Conservation (phyloP, 1,284 basidiomycete genomes). For the Rhodotorula sp. region DNA sequence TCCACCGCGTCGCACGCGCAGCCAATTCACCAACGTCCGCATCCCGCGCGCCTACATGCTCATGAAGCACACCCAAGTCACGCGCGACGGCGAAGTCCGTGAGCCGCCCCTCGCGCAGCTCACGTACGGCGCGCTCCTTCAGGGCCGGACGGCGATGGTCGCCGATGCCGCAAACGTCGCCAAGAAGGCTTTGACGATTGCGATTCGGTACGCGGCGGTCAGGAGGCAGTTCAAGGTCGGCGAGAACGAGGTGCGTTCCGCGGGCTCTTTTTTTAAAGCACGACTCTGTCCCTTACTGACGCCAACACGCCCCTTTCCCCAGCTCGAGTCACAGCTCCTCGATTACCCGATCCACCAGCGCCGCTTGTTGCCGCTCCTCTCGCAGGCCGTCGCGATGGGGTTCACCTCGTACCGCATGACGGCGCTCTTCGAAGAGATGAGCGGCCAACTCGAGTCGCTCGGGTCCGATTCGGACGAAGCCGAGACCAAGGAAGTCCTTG, state of each 20-base stretch:
- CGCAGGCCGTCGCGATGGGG: conserved; percentile 59
- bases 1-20: conserved; percentile 9
- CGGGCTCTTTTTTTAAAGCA: too few species aligned
- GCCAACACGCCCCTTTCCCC: too few species aligned
- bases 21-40: conserved; percentile 58
- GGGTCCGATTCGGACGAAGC: conserved; percentile 50
- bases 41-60: conserved; percentile 60
- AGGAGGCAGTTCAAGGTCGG: conserved; percentile 57
- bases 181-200: conserved; percentile 60
- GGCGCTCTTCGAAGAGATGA: conserved; percentile 52
- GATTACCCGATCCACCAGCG: conserved; percentile 63
- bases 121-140: conserved; percentile 59
- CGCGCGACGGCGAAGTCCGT: conserved; percentile 53
- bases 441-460: conserved; percentile 55
- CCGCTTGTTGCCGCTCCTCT: conserved; percentile 58
- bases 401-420: conserved; percentile 54
- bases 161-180: conserved; percentile 57
- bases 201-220: conserved; percentile 58
- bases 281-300: too few species aligned
- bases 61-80: conserved; percentile 61
- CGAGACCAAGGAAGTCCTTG: conserved; percentile 50
- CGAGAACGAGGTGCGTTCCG: conserved; percentile 49
- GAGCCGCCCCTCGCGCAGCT: conserved; percentile 59
- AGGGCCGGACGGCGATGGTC: conserved; percentile 58
- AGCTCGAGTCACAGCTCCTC: conserved; percentile 57